Base-by-base conservation (phyloP, 768 basidiomycete genomes). In the Kondoa subrosea region DNA sequence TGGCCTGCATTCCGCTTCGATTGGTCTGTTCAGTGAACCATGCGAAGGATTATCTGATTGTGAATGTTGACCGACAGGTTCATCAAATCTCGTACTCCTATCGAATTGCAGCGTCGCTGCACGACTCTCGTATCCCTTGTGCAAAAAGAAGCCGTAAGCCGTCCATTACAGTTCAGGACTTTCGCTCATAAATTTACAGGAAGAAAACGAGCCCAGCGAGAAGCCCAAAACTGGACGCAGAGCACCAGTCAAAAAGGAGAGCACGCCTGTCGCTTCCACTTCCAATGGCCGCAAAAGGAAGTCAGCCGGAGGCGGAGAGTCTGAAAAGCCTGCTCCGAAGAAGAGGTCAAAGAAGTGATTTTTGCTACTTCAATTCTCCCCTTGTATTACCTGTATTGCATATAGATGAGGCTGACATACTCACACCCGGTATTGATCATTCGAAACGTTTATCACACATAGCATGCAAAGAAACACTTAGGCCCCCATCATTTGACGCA, bases 1-100 rank as follows among this genome's bases (percentile, higher is more conserved):
- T 96, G 91, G 78, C 92, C 93, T 1, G 87, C 92, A 16, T 99
- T 96, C 80, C 81, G 92, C 26, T 97, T 97, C 73, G 91, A 96
- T 75, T 96, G 91, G 93, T 96, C 95, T 80, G 87, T 70, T 31
- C 71, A 73, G 67, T 60, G 61, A 30, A 57, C 68, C 34, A 3
- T 0, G 15, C 0, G 14, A 1, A 25, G 31, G 0, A 12, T 34
- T n/a, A 4, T 4, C 1, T 25, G 2, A 0, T 21, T 4, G 25
- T 21, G 1, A 1, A 16, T 30, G 58, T 56, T 56, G 56, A 56
- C 15, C 15, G 56, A 56, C 58, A 59, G 61, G 61, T 67, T 67
- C 57, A 34, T 91, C 82, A 92, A 93, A 81, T 90, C 89, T 71
- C 80, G 93, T 66, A 89, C 87, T 14, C 85, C 89, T 1, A 85